These are phyloP conservation scores for Calonectria pteridis DNA, from an alignment of 2,329 filamentous ascomycete species.

Conservation along the genomic window DNA sequence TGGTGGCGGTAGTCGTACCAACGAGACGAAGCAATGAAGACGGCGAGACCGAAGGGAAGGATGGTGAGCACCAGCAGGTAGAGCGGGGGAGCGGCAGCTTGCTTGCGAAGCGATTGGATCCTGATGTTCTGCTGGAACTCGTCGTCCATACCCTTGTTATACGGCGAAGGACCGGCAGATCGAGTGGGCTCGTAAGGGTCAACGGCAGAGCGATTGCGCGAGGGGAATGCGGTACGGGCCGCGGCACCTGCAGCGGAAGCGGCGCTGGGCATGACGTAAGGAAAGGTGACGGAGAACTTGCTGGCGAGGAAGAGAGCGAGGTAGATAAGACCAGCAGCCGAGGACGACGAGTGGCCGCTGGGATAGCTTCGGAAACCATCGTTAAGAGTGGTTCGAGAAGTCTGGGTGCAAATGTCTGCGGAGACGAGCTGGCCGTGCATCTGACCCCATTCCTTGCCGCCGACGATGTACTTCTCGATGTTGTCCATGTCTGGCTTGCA, in stretches of 20 bases:
- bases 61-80: slow-evolving; percentile 80
- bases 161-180: slow-evolving; percentile 34
- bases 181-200: slow-evolving; percentile 50
- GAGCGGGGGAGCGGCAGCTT: slow-evolving; percentile 84
- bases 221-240: slow-evolving; percentile 81
- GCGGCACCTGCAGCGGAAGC: slow-evolving; percentile 65
- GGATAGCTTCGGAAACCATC: slow-evolving; percentile 88
- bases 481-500: slow-evolving; percentile 81
- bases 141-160: slow-evolving; percentile 42
- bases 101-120: slow-evolving; percentile 64
- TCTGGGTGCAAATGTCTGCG: slow-evolving; percentile 80
- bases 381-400: slow-evolving; percentile 70
- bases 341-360: slow-evolving; percentile 69
- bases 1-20: slow-evolving; percentile 92
- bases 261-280: slow-evolving; percentile 70
- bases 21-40: slow-evolving; percentile 87
- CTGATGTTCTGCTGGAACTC: slow-evolving; percentile 47
- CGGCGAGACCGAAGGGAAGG: slow-evolving; percentile 78
- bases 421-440: slow-evolving; percentile 77
- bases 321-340: slow-evolving; percentile 86
- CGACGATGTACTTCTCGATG: slow-evolving; percentile 70
- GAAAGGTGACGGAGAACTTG: slow-evolving; percentile 82
- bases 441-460: slow-evolving; percentile 67
- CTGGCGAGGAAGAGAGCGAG: slow-evolving; percentile 88
- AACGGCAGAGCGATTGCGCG: slow-evolving; percentile 66